Evolutionary conservation across 495 filamentous ascomycete genomes (phyloP), one percentile per base, ranked within the genome.

Genomic region (Amphirosellinia nigrospora): DNA sequence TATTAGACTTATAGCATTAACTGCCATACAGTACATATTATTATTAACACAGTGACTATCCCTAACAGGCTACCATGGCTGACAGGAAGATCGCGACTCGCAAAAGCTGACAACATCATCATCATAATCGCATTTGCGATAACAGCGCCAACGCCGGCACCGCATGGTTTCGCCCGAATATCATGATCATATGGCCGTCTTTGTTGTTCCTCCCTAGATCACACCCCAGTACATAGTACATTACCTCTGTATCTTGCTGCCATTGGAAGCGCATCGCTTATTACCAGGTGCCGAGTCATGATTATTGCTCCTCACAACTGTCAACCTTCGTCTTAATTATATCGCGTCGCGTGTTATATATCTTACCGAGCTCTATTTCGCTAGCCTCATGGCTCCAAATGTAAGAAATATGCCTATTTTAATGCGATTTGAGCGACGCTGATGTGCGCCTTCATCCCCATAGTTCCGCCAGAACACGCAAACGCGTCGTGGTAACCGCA

Each of bases 401-500:
- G 39, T 62, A 58, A 52, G 56, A n/a, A 1, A 23, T 11, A 6
- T 34, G 2, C 30, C 16, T 4, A 1, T 0, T 64, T 26, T 1
- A 11, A 16, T 36, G 19, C 30, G 16, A 21, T 11, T 45, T 36
- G 7, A 36, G 7, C 34, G n/a, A 70, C 15, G 16, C 68, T 70
- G 46, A 70, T n/a, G 28, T 28, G 15, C 19, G 28, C 28, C 60
- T 41, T 41, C 19, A 2, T 43, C 23, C 6, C 41, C 58, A 19
- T 26, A 78, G 76, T 78, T 74, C 39, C 76, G 74, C 19, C 74
- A 66, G 55, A 78, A 78, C 70, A 89, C 84, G 70, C 87, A 86
- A 75, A 92, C 89, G 70, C 89, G 91, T 71, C 90, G 90, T 64
- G 87, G 92, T 74, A 91, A 90, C 56, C 89, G 92, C 30, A 83